These are phyloP conservation scores for Sarcodon sp. DNA, from an alignment of 768 basidiomycete species.

Conservation along the genomic window DNA sequence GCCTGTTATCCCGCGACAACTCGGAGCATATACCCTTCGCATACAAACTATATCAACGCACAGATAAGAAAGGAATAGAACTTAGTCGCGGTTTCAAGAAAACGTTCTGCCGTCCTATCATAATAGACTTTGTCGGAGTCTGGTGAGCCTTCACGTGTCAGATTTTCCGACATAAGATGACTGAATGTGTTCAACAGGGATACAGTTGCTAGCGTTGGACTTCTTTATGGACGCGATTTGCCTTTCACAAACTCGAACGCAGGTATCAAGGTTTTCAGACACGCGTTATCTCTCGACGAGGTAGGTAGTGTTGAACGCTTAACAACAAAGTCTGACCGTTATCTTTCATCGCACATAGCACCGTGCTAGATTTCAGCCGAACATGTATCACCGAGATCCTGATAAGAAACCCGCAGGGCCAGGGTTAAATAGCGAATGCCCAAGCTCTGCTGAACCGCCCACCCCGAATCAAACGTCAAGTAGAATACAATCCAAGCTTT, in stretches of 20 bases:
- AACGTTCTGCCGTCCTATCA: conserved; percentile 55
- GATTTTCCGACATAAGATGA: neutral
- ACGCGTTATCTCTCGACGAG: conserved; percentile 71
- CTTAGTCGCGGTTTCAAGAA: conserved; percentile 58
- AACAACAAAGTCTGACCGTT: neutral
- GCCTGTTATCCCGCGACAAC: conserved; percentile 58
- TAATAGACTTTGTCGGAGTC: conserved; percentile 67
- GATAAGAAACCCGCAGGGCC: conserved; percentile 11
- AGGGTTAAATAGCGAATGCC: neutral
- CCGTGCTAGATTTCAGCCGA: conserved; percentile 54
- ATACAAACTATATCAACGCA: conserved; percentile 54
- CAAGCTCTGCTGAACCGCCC: too few species aligned
- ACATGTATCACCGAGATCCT: conserved; percentile 40
- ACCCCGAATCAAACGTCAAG: too few species aligned
- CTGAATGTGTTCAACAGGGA: conserved; percentile 35
- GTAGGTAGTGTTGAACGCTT: conserved; percentile 19
- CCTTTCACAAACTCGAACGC: conserved; percentile 58
- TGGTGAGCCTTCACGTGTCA: conserved; percentile 35
- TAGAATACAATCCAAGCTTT: too few species aligned
- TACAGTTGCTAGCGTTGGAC: conserved; percentile 66
- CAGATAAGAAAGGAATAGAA: conserved; percentile 27
- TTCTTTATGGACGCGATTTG: conserved; percentile 40
- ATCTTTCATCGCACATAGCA: conserved; percentile 23
- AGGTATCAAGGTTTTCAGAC: conserved; percentile 59
- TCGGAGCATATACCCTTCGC: conserved; percentile 61